These are phyloP conservation scores for Neopestalotiopsis rosae DNA, from an alignment of 2,329 filamentous ascomycete species.

Conservation along the genomic window DNA sequence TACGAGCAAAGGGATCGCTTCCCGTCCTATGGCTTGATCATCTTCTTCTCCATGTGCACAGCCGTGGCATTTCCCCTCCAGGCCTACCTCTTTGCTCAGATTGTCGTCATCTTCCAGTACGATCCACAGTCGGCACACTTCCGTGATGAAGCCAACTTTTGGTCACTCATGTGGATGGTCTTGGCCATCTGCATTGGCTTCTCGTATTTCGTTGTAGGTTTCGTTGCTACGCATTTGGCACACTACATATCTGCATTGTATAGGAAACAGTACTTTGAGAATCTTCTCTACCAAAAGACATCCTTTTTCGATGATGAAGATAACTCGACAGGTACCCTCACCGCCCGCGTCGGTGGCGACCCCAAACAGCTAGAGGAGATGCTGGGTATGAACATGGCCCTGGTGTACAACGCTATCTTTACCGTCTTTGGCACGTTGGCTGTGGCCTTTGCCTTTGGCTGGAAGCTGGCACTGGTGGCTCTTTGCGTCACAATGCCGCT, in stretches of 20 bases:
- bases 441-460: constrained; percentile 75
- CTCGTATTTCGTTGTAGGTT: constrained; percentile 57
- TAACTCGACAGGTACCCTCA: constrained; percentile 65
- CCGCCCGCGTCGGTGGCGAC: constrained; percentile 60
- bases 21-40: constrained; percentile 54
- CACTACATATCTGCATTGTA: constrained; percentile 57
- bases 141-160: constrained; percentile 58
- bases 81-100: constrained; percentile 60
- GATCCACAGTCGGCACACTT: constrained; percentile 35
- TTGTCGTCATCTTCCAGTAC: constrained; percentile 56
- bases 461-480: constrained; percentile 76
- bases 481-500: constrained; percentile 65
- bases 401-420: constrained; percentile 48
- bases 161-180: constrained; percentile 69
- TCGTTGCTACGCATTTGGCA: constrained; percentile 51
- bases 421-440: constrained; percentile 67
- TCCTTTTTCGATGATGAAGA: constrained; percentile 66
- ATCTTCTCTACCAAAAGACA: constrained; percentile 64
- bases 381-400: constrained; percentile 66
- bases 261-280: constrained; percentile 65
- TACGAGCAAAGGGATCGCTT: constrained; percentile 60
- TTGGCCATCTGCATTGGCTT: constrained; percentile 59
- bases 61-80: constrained; percentile 54
- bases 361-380: constrained; percentile 67
- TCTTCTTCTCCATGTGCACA: constrained; percentile 51